A percentile compares a stretch with the other conserved stretches of the same genome.
phyloP scores from a whole-genome alignment of 441 rosid species.

The Pelargonium citronellum region DNA sequence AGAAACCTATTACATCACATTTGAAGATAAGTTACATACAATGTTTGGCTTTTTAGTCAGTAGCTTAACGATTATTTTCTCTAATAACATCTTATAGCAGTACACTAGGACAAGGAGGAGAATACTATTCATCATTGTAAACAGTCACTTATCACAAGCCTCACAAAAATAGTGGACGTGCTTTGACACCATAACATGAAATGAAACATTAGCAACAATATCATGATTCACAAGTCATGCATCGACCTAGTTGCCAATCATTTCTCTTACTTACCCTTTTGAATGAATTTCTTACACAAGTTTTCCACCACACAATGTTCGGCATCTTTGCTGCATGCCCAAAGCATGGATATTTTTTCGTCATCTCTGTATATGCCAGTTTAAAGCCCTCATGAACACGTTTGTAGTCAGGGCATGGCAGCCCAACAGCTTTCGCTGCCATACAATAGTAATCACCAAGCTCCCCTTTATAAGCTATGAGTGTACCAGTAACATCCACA shows the following conservation, averaged over 20 bases:
- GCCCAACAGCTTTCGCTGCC: slow-evolving; percentile 90
- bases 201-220: too few relatives aligned
- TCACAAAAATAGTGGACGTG: too few relatives aligned
- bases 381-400: slow-evolving; percentile 87
- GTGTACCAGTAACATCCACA: slow-evolving; percentile 94
- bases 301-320: slow-evolving; percentile 87
- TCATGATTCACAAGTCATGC: background rate
- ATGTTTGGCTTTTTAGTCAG: too few relatives aligned
- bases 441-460: slow-evolving; percentile 98
- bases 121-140: too few relatives aligned
- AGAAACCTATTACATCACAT: slow-evolving; percentile 1
- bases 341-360: slow-evolving; percentile 78
- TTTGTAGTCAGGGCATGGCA: slow-evolving; percentile 92
- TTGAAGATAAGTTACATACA: too few relatives aligned
- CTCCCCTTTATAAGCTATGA: slow-evolving; percentile 92
- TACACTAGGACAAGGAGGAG: slow-evolving; percentile 16
- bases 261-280: slow-evolving; percentile 42
- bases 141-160: too few relatives aligned
- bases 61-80: too few relatives aligned
- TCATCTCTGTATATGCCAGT: slow-evolving; percentile 87
- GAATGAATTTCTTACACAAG: slow-evolving; percentile 81
- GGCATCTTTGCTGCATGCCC: slow-evolving; percentile 80
- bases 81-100: too few relatives aligned
- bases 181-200: too few relatives aligned
- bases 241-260: slow-evolving; percentile 4